Conservation (phyloP, 345 rosid species). For the Viola odorata region DNA sequence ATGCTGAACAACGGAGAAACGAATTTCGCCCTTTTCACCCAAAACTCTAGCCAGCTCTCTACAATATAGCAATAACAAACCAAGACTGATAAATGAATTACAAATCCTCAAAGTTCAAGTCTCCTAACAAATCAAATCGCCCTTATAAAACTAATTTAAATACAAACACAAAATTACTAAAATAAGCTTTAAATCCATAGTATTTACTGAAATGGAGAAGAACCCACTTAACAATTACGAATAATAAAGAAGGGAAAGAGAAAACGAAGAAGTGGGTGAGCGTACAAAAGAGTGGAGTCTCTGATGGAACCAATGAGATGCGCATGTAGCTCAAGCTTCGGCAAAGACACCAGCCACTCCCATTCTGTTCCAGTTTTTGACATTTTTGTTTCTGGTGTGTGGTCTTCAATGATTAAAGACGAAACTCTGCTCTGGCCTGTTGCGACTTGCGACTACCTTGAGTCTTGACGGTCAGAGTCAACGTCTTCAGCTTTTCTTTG, state of each 20-base stretch:
- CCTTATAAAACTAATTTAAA: neutral
- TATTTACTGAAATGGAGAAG: too few species aligned
- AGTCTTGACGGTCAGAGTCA: neutral
- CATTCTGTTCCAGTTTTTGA: conserved; percentile 16
- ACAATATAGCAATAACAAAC: conserved; percentile 15
- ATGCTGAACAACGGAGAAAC: conserved; percentile 69
- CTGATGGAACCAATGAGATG: conserved; percentile 97
- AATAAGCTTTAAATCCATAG: too few species aligned
- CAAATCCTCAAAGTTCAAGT: neutral
- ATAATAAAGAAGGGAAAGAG: neutral
- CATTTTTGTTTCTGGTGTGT: neutral
- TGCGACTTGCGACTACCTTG: too few species aligned
- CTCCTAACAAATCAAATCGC: neutral
- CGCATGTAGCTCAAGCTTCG: conserved; percentile 94
- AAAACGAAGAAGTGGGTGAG: neutral
- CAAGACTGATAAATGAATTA: neutral
- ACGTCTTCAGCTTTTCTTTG: neutral
- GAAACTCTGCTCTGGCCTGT: too few species aligned
- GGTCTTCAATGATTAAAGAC: neutral
- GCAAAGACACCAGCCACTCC: conserved; percentile 66
- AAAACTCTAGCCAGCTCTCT: conserved; percentile 81
- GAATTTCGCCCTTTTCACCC: conserved; percentile 63
- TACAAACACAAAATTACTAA: neutral
- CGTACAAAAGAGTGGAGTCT: conserved; percentile 79
- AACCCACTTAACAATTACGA: too few species aligned